Evolutionary conservation across 2,329 filamentous ascomycete genomes (phyloP).

Genomic region (Cladosporium sp.): DNA sequence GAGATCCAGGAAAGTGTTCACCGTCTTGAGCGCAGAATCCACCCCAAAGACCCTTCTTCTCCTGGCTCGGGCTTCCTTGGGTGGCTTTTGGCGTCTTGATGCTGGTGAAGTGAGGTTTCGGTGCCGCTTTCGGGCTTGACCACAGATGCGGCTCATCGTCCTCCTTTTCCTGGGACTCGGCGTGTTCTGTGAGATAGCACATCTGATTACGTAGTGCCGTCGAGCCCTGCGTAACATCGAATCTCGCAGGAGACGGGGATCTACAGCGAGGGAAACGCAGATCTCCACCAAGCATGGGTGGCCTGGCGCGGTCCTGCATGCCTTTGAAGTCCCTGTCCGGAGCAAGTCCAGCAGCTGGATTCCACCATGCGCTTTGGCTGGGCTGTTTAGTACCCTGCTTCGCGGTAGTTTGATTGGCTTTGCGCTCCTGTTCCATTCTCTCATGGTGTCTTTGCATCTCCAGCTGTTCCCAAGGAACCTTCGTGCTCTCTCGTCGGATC

Average conservation of each 20-base stretch:
- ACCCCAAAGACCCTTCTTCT: conserved; percentile 63
- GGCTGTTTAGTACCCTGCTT: conserved; percentile 9
- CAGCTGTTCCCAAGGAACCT: conserved; percentile 69
- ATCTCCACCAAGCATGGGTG: conserved; percentile 84
- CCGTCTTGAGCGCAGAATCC: conserved; percentile 57
- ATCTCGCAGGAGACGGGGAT: conserved; percentile 79
- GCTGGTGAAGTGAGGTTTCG: conserved; percentile 13
- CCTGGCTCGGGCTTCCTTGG: not conserved
- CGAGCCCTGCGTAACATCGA: conserved; percentile 68
- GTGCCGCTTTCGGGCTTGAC: conserved; percentile 11
- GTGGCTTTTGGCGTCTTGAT: conserved; percentile 14
- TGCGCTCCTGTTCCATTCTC: conserved; percentile 52
- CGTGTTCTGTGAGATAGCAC: conserved; percentile 48
- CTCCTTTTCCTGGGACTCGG: conserved; percentile 43
- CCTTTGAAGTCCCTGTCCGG: conserved; percentile 14
- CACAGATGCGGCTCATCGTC: conserved; percentile 23
- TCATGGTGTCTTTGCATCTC: conserved; percentile 78
- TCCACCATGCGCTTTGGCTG: conserved; percentile 35
- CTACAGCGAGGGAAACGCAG: conserved; percentile 75
- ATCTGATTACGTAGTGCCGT: conserved; percentile 47
- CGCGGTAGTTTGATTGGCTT: conserved; percentile 37
- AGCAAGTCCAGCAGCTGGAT: conserved; percentile 22
- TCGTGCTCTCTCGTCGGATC: conserved; percentile 55
- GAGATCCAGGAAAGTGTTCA: conserved; percentile 25
- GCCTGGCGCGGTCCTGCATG: conserved; percentile 47